Conservation (phyloP, 164 flowering plant genomes). For the Umbilicus rupestris region DNA sequence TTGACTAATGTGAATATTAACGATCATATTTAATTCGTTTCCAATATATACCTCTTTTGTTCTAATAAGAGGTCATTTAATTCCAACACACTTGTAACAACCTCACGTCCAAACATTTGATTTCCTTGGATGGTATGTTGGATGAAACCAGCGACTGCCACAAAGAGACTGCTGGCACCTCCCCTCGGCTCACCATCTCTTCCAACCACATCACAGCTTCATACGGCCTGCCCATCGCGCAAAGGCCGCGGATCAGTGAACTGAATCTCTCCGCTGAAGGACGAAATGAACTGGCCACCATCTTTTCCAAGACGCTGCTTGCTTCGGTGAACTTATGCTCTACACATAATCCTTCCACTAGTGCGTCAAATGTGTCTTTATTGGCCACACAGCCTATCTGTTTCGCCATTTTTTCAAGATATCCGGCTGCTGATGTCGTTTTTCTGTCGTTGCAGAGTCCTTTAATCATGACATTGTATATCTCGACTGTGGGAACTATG, state of each 20-base stretch:
- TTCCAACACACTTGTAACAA: too few relatives aligned
- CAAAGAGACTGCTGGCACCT: slow-evolving; percentile 31
- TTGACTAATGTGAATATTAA: too few relatives aligned
- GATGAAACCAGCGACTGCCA: slow-evolving; percentile 51
- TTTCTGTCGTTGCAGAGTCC: slow-evolving; percentile 43
- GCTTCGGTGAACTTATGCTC: slow-evolving; percentile 52
- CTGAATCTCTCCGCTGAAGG: slow-evolving; percentile 31
- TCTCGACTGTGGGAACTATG: slow-evolving; percentile 38
- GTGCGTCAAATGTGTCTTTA: slow-evolving; percentile 36
- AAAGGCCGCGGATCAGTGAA: slow-evolving; percentile 48
- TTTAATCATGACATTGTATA: slow-evolving; percentile 38
- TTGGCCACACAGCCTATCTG: slow-evolving; percentile 44
- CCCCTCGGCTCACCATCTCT: slow-evolving; percentile 76
- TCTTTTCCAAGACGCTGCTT: slow-evolving; percentile 44
- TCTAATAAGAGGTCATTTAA: too few relatives aligned
- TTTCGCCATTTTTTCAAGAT: slow-evolving; percentile 48
- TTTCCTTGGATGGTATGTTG: too few relatives aligned
- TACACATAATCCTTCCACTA: slow-evolving; percentile 47
- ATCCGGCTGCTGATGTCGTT: slow-evolving; percentile 30
- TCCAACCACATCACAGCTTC: slow-evolving; percentile 76
- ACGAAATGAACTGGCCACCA: slow-evolving; percentile 36
- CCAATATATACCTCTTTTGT: too few relatives aligned
- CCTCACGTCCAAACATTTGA: too few relatives aligned
- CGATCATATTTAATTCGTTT: too few relatives aligned
- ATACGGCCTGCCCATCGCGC: slow-evolving; percentile 39